Evolutionary conservation across 2,329 filamentous ascomycete species (phyloP).

Genomic region (Xylariomycetidae sp.): DNA sequence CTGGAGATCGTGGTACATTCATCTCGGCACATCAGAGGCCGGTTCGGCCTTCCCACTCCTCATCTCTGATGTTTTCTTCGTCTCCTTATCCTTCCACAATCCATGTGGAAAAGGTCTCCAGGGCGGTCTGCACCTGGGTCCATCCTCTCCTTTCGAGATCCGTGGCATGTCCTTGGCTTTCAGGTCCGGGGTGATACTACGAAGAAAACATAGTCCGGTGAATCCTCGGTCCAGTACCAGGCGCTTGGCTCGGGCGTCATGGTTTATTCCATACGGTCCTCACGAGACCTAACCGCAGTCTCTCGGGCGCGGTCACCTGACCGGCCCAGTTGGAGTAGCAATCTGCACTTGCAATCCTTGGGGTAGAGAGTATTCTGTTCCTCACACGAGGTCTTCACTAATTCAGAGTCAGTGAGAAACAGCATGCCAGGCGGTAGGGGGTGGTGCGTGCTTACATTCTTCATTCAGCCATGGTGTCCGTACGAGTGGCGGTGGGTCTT

Average conservation of each 20-base stretch:
- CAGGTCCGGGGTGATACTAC: slow-evolving; percentile 7
- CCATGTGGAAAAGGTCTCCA: too few species aligned
- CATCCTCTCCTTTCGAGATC: slow-evolving; percentile 2
- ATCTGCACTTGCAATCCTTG: slow-evolving; percentile 23
- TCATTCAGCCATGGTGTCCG: slow-evolving; percentile 32
- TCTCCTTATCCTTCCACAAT: too few species aligned
- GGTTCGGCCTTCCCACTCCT: too few species aligned
- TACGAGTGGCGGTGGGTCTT: slow-evolving; percentile 30
- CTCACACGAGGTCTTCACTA: too few species aligned
- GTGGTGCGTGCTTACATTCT: slow-evolving; percentile 23
- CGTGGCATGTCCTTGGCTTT: slow-evolving; percentile 4
- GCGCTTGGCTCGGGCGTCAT: slow-evolving; percentile 5
- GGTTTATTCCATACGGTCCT: slow-evolving; percentile 3
- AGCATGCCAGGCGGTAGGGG: too few species aligned
- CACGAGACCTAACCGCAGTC: slow-evolving; percentile 6
- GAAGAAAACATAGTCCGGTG: slow-evolving; percentile 6
- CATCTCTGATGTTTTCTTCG: too few species aligned
- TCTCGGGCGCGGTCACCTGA: slow-evolving; percentile 4
- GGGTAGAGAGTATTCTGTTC: too few species aligned
- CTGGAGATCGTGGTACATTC: too few species aligned
- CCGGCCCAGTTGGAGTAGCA: slow-evolving; percentile 2
- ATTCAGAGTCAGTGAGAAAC: too few species aligned
- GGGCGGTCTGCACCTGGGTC: slow-evolving; percentile 5
- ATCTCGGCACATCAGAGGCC: too few species aligned
- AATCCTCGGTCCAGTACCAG: slow-evolving; percentile 4